These are phyloP conservation scores for Thraustotheca clavata DNA, from an alignment of 352 stramenopile genomes.

Conservation along the genomic window DNA sequence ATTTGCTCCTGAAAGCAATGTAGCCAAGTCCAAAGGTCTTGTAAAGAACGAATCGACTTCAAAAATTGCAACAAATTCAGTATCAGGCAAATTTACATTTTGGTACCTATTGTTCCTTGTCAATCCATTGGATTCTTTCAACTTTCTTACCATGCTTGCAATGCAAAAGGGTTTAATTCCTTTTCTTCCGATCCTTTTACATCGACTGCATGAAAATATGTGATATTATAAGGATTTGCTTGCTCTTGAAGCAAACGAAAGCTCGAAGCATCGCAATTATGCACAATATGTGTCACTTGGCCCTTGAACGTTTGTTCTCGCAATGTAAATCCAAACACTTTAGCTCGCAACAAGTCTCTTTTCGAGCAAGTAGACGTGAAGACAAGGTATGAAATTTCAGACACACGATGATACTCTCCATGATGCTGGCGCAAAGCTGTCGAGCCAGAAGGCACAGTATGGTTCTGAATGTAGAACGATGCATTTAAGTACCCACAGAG, in stretches of 20 bases:
- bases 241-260: background rate
- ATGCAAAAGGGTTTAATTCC: slow-evolving; percentile 9
- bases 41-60: slow-evolving; percentile 78
- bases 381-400: slow-evolving; percentile 26
- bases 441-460: background rate
- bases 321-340: slow-evolving; percentile 64
- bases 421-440: background rate
- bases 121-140: background rate
- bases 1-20: slow-evolving; percentile 52
- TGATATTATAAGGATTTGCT: slow-evolving; percentile 9
- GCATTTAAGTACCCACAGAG: slow-evolving; percentile 16
- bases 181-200: slow-evolving; percentile 6
- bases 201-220: slow-evolving; percentile 4
- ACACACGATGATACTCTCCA: background rate
- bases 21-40: slow-evolving; percentile 66
- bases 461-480: slow-evolving; percentile 18
- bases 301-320: slow-evolving; percentile 41
- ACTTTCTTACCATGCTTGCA: slow-evolving; percentile 9
- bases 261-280: slow-evolving; percentile 37
- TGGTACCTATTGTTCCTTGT: background rate
- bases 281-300: slow-evolving; percentile 62
- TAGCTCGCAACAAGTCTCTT: slow-evolving; percentile 49
- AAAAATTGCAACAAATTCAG: slow-evolving; percentile 70
- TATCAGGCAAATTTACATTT: background rate
- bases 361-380: slow-evolving; percentile 69